Evolutionary conservation across 352 stramenopile genomes (phyloP).

Genomic region (Phytophthora fragariaefolia): DNA sequence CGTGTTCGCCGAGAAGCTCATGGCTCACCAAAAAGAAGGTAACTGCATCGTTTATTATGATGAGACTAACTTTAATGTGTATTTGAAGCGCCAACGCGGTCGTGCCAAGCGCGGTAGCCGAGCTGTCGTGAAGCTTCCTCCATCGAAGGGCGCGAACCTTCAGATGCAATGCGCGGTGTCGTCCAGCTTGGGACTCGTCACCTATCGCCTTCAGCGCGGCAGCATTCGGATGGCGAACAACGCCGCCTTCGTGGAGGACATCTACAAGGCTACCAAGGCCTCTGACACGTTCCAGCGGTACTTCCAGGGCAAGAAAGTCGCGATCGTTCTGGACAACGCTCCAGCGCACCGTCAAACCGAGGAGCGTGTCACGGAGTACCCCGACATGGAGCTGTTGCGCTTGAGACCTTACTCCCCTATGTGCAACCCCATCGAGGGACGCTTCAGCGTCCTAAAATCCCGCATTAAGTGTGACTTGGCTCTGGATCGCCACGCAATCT

Average conservation of each 20-base stretch:
- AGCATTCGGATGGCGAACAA: constrained; percentile 10
- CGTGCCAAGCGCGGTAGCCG: background rate
- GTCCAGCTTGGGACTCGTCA: background rate
- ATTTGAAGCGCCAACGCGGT: background rate
- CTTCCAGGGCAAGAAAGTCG: constrained; percentile 1
- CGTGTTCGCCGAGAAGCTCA: constrained; percentile 1
- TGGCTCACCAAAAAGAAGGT: background rate
- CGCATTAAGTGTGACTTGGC: background rate
- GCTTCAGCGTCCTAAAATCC: background rate
- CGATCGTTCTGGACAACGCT: background rate
- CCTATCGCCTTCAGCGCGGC: background rate
- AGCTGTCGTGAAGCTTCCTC: background rate
- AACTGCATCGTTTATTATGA: constrained; percentile 16
- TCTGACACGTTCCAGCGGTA: background rate
- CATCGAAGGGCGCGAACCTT: constrained; percentile 6
- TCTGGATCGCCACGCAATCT: background rate
- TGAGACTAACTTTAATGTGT: constrained; percentile 5
- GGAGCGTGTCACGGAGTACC: background rate
- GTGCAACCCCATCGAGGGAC: background rate
- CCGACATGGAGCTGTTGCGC: background rate
- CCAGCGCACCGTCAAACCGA: background rate
- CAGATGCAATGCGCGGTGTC: constrained; percentile 13
- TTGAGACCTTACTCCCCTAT: background rate
- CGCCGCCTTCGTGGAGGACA: constrained; percentile 1
- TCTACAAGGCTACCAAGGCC: background rate